phyloP scores from a whole-genome alignment of 805 yeast species.

The Teunomyces gatunensis region DNA sequence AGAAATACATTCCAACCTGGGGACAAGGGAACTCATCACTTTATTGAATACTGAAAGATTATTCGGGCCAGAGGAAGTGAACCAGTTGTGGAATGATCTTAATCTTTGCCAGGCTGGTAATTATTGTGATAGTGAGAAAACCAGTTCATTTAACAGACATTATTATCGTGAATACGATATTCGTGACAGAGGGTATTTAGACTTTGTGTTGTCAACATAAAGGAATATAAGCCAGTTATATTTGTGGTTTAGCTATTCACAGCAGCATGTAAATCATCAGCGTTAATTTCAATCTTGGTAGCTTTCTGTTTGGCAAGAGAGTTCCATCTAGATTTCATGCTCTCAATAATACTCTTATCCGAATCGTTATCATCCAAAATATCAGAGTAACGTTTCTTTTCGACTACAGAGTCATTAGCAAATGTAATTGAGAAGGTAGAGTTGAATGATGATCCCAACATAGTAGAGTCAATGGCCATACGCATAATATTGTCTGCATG shows the following conservation, averaged over 20 bases:
- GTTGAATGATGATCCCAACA: constrained; percentile 41
- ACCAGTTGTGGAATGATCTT: constrained; percentile 13
- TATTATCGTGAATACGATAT: constrained; percentile 19
- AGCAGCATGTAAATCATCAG: constrained; percentile 35
- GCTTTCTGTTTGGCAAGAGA: constrained; percentile 16
- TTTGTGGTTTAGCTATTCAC: constrained; percentile 13
- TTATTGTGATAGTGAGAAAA: constrained; percentile 1
- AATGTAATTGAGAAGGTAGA: constrained; percentile 36
- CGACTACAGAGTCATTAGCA: constrained; percentile 31
- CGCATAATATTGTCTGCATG: constrained; percentile 46
- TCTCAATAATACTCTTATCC: constrained; percentile 20
- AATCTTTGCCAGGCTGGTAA: constrained; percentile 8
- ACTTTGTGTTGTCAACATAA: constrained; percentile 1
- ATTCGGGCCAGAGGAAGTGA: constrained; percentile 5
- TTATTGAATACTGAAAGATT: neutral
- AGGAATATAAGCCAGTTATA: constrained; percentile 4
- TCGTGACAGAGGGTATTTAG: constrained; percentile 25
- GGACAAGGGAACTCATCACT: constrained; percentile 8
- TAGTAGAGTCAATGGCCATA: constrained; percentile 48
- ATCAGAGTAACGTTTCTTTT: constrained; percentile 14
- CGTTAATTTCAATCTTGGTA: constrained; percentile 33
- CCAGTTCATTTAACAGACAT: constrained; percentile 13
- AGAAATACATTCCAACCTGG: constrained; percentile 10
- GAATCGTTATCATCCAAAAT: constrained; percentile 17
- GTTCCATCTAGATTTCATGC: constrained; percentile 14